phyloP scores from a whole-genome alignment of 768 basidiomycete genomes.

The Panaeolus papilionaceus region DNA sequence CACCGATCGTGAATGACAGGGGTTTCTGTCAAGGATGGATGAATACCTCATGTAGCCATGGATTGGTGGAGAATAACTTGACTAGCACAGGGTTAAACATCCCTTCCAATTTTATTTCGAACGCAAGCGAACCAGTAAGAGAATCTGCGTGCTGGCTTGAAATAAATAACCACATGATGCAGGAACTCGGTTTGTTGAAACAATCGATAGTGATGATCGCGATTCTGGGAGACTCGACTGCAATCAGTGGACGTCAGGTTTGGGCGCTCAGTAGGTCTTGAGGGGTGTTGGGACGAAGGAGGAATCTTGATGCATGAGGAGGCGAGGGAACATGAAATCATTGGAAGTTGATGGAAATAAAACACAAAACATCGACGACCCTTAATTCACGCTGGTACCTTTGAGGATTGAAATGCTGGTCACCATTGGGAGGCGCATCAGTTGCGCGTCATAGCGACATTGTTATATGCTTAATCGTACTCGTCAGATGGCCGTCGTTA shows the following conservation, averaged over 20 bases:
- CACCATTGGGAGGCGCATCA: neutral
- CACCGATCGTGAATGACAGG: slow-evolving; percentile 2
- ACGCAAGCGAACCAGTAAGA: neutral
- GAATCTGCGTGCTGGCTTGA: neutral
- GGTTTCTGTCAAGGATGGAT: neutral
- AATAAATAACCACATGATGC: neutral
- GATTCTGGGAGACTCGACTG: neutral
- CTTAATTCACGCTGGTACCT: neutral
- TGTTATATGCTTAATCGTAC: neutral
- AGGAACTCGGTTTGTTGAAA: neutral
- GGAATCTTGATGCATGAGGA: neutral
- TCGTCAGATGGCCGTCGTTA: neutral
- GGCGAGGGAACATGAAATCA: neutral
- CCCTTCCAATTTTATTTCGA: neutral
- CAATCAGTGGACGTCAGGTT: neutral
- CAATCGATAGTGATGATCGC: neutral
- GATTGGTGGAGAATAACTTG: neutral
- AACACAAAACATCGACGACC: neutral
- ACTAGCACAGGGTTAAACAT: neutral
- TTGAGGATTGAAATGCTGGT: neutral
- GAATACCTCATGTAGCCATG: slow-evolving; percentile 5
- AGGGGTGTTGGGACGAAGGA: neutral
- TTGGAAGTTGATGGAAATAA: neutral
- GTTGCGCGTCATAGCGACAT: neutral
- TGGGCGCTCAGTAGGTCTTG: neutral